Percentiles rank a stretch among this genome's conserved stretches.
These are phyloP conservation scores for Mortierella polycephala DNA, from an alignment of 371 early-diverging fungal genomes.

Conservation along the genomic window DNA sequence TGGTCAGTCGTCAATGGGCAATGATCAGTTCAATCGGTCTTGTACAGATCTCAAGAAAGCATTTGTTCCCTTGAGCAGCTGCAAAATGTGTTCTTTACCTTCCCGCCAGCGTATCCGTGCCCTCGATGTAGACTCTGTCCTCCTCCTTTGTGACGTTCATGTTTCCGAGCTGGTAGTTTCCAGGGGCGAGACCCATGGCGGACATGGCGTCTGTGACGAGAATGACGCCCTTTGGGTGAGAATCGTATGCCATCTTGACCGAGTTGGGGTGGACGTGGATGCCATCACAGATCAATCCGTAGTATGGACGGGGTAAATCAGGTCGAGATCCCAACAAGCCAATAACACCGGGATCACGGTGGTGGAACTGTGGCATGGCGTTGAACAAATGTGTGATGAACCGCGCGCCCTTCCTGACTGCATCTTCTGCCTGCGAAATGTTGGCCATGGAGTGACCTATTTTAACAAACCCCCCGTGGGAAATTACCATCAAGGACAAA, in stretches of 20 bases:
- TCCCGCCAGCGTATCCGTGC: slow-evolving; percentile 84
- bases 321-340: slow-evolving; percentile 75
- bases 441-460: slow-evolving; percentile 78
- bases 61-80: not conserved
- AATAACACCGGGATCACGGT: slow-evolving; percentile 84
- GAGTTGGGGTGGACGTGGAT: slow-evolving; percentile 86
- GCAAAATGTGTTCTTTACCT: slow-evolving; percentile 22
- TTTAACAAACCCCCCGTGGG: not conserved
- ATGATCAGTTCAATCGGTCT: too few relatives aligned
- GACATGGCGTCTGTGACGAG: slow-evolving; percentile 84
- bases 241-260: slow-evolving; percentile 80
- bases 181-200: slow-evolving; percentile 80
- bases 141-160: slow-evolving; percentile 71
- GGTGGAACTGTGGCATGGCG: slow-evolving; percentile 87
- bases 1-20: too few relatives aligned
- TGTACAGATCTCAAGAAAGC: not conserved
- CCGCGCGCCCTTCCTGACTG: slow-evolving; percentile 72
- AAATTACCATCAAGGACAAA: too few relatives aligned
- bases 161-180: slow-evolving; percentile 80
- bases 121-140: slow-evolving; percentile 81
- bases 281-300: slow-evolving; percentile 84
- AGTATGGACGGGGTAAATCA: slow-evolving; percentile 73
- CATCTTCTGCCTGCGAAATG: slow-evolving; percentile 77
- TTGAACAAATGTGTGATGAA: slow-evolving; percentile 87
- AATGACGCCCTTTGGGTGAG: slow-evolving; percentile 78